Conservation (phyloP, 805 yeast genomes). For the Metschnikowia cubensis region DNA sequence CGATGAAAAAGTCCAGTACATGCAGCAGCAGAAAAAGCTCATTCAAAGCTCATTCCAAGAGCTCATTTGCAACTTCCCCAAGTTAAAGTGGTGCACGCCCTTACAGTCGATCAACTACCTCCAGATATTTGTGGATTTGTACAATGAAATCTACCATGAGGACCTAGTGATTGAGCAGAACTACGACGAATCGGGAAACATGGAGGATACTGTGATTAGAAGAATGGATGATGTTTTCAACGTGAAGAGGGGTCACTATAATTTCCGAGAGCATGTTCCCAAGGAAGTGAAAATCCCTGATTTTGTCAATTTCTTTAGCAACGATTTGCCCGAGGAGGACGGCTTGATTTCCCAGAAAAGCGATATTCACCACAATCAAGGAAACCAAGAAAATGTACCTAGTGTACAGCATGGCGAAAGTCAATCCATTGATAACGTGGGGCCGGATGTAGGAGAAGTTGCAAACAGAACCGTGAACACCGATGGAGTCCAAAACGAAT, state of each 20-base stretch:
- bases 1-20: background rate
- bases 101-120: constrained; percentile 15
- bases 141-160: constrained; percentile 14
- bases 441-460: background rate
- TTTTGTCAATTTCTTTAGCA: constrained; percentile 13
- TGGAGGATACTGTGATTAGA: constrained; percentile 12
- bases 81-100: constrained; percentile 14
- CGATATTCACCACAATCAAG: background rate
- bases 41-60: constrained; percentile 10
- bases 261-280: background rate
- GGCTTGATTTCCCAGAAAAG: background rate
- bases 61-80: constrained; percentile 8
- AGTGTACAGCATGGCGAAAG: background rate
- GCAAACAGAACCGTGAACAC: background rate
- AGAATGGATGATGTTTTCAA: constrained; percentile 1
- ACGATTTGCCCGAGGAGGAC: background rate
- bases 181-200: constrained; percentile 7
- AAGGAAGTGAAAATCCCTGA: constrained; percentile 8
- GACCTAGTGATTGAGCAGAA: constrained; percentile 11
- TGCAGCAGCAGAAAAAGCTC: constrained; percentile 7
- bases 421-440: background rate
- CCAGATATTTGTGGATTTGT: constrained; percentile 16
- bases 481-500: background rate
- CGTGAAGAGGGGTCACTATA: constrained; percentile 3
- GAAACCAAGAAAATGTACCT: background rate